Evolutionary conservation across 495 filamentous ascomycete genomes (phyloP).

Genomic region (Penicillium cataractarum): DNA sequence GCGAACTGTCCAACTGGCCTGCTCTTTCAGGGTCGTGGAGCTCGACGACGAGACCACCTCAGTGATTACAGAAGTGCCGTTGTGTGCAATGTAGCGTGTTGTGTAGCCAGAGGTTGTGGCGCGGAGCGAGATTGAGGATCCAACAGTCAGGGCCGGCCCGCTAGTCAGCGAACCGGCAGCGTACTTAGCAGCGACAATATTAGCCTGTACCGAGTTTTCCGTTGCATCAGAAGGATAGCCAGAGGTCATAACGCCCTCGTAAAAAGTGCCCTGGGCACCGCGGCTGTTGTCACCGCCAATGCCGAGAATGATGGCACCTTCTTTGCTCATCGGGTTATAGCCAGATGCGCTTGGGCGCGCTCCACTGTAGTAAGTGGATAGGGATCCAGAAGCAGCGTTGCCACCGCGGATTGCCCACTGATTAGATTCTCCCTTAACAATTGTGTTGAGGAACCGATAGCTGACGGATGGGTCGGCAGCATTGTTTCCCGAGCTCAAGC

Average conservation of each 20-base stretch:
- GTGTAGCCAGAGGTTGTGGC: slow-evolving; percentile 55
- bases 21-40: slow-evolving; percentile 46
- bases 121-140: slow-evolving; percentile 52
- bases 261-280: slow-evolving; percentile 61
- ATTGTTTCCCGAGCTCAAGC: slow-evolving; percentile 42
- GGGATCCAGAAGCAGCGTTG: slow-evolving; percentile 54
- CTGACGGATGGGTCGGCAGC: slow-evolving; percentile 49
- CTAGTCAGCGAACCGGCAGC: slow-evolving; percentile 49
- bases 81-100: slow-evolving; percentile 55
- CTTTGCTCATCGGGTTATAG: slow-evolving; percentile 64
- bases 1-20: slow-evolving; percentile 58
- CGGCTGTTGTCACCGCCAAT: slow-evolving; percentile 62
- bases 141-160: slow-evolving; percentile 51
- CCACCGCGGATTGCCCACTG: slow-evolving; percentile 58
- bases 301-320: slow-evolving; percentile 63
- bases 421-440: slow-evolving; percentile 55
- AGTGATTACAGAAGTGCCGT: slow-evolving; percentile 48
- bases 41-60: slow-evolving; percentile 57
- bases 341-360: slow-evolving; percentile 48
- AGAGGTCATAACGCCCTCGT: slow-evolving; percentile 63
- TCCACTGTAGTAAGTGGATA: slow-evolving; percentile 60
- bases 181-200: slow-evolving; percentile 60
- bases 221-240: slow-evolving; percentile 60
- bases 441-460: slow-evolving; percentile 54
- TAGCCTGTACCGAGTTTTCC: slow-evolving; percentile 59